Conservation (phyloP, 768 basidiomycete genomes). For the Ramaria rubella region DNA sequence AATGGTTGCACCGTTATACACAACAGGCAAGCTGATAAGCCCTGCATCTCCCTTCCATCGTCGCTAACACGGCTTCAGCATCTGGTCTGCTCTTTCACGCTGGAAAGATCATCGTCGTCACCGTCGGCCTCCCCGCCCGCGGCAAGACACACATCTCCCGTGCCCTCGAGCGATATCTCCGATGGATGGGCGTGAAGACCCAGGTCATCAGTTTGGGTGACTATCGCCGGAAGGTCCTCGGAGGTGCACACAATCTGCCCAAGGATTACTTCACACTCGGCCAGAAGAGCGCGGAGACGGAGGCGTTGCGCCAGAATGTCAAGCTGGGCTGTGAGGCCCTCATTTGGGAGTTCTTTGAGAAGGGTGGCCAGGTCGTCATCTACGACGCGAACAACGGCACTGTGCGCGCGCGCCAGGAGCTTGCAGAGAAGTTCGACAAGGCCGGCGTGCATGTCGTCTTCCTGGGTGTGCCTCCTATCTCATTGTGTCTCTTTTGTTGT, state of each 20-base stretch:
- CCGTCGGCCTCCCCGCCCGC: slow-evolving; percentile 88
- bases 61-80: slow-evolving; percentile 1
- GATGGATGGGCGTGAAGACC: slow-evolving; percentile 98
- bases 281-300: slow-evolving; percentile 74
- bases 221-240: slow-evolving; percentile 84
- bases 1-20: slow-evolving; percentile 11
- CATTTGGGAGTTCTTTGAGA: slow-evolving; percentile 82
- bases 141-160: slow-evolving; percentile 97
- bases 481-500: no score
- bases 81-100: slow-evolving; percentile 71
- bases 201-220: slow-evolving; percentile 93
- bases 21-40: slow-evolving; percentile 6
- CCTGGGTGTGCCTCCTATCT: slow-evolving; percentile 55
- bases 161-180: slow-evolving; percentile 91
- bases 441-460: slow-evolving; percentile 88
- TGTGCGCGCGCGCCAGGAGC: slow-evolving; percentile 51
- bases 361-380: slow-evolving; percentile 91
- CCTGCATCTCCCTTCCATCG: neutral
- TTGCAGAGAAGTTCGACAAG: slow-evolving; percentile 82
- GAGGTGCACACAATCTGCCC: slow-evolving; percentile 82
- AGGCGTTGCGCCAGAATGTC: slow-evolving; percentile 65
- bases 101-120: slow-evolving; percentile 89
- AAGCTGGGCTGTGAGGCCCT: slow-evolving; percentile 80
- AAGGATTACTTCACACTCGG: slow-evolving; percentile 89
- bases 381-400: slow-evolving; percentile 98